Evolutionary conservation across 768 basidiomycete species (phyloP).

Genomic region (Boletus huronensis): DNA sequence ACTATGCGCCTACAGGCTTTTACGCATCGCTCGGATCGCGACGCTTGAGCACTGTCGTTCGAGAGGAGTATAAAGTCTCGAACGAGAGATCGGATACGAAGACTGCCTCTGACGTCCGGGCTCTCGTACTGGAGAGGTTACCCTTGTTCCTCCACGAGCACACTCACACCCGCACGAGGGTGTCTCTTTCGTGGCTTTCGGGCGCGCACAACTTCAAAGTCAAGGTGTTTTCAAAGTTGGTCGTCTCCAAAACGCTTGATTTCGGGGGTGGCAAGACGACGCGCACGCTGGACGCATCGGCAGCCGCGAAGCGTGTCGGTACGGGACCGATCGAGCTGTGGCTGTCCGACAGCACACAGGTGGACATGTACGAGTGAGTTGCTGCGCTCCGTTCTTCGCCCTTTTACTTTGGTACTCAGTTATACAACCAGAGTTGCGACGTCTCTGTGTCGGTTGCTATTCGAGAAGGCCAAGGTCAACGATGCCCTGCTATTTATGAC

Average conservation of each 20-base stretch:
- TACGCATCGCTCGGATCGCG: slow-evolving; percentile 75
- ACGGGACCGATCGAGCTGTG: slow-evolving; percentile 70
- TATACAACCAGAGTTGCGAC: slow-evolving; percentile 64
- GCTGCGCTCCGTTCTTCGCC: background rate
- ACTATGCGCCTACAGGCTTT: slow-evolving; percentile 46
- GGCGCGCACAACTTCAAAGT: slow-evolving; percentile 65
- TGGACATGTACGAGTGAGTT: slow-evolving; percentile 92
- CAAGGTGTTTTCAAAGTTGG: slow-evolving; percentile 60
- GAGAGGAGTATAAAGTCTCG: slow-evolving; percentile 69
- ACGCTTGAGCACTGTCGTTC: slow-evolving; percentile 66
- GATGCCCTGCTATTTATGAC: slow-evolving; percentile 91
- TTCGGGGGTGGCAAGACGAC: slow-evolving; percentile 48
- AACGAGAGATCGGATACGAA: slow-evolving; percentile 48
- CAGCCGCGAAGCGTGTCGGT: slow-evolving; percentile 54
- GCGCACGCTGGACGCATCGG: slow-evolving; percentile 67
- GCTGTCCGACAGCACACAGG: slow-evolving; percentile 67
- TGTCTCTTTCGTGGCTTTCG: slow-evolving; percentile 66
- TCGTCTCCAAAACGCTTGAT: slow-evolving; percentile 57
- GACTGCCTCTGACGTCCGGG: slow-evolving; percentile 48
- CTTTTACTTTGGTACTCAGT: background rate
- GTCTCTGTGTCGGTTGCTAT: slow-evolving; percentile 74
- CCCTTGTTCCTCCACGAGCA: slow-evolving; percentile 93
- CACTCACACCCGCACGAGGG: slow-evolving; percentile 56
- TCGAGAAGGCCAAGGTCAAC: slow-evolving; percentile 75
- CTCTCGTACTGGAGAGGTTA: slow-evolving; percentile 74